Percentiles rank a stretch among this genome's conserved stretches.
These are phyloP conservation scores for Phycomyces nitens DNA, from an alignment of 192 early-diverging fungal species.

Conservation along the genomic window DNA sequence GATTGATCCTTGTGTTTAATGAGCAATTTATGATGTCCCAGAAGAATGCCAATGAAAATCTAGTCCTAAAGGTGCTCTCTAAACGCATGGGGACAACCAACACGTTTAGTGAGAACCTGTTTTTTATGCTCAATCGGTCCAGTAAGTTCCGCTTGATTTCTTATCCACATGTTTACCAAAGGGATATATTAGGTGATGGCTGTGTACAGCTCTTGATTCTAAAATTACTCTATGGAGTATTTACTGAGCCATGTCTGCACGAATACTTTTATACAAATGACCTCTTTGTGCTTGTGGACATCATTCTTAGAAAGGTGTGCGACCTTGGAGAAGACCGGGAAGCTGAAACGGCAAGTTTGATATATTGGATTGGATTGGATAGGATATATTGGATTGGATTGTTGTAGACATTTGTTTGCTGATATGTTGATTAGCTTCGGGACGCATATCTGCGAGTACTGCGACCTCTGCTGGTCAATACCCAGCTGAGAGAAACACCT, in stretches of 20 bases:
- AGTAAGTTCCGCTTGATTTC: constrained; percentile 45
- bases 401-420: no score
- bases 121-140: constrained; percentile 90
- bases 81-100: constrained; percentile 59
- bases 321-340: constrained; percentile 48
- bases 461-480: constrained; percentile 62
- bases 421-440: constrained; percentile 41
- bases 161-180: no score
- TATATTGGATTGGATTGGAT: no score
- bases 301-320: constrained; percentile 78
- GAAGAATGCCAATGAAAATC: constrained; percentile 38
- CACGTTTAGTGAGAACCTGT: constrained; percentile 84
- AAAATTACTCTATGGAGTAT: constrained; percentile 67
- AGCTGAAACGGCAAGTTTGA: constrained; percentile 8
- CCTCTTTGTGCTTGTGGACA: constrained; percentile 81
- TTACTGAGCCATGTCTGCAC: constrained; percentile 56
- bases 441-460: constrained; percentile 68
- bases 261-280: constrained; percentile 94
- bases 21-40: constrained; percentile 64
- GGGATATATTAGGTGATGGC: constrained; percentile 45
- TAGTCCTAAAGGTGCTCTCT: constrained; percentile 45
- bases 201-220: constrained; percentile 56
- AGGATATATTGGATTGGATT: no score
- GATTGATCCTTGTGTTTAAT: constrained; percentile 58
- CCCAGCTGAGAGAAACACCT: constrained; percentile 35